Evolutionary conservation across 345 rosid species (phyloP).

Genomic region (Litchi chinensis): DNA sequence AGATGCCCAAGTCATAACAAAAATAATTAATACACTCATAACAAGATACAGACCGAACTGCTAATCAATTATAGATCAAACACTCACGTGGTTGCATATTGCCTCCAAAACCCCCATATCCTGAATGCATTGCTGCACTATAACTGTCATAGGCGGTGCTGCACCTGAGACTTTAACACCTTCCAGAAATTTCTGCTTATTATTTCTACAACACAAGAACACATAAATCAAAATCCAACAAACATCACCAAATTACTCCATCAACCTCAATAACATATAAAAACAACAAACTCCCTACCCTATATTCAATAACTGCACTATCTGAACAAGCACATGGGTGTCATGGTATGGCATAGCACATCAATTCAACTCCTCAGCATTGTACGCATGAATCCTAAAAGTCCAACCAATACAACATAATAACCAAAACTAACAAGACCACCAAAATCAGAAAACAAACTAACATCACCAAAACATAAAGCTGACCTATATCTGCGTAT

Average conservation of each 20-base stretch:
- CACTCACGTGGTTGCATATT: constrained; percentile 81
- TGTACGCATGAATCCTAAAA: constrained; percentile 79
- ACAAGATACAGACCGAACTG: no score
- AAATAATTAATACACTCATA: no score
- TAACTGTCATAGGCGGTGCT: constrained; percentile 77
- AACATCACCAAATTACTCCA: constrained; percentile 1
- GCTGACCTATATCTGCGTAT: constrained; percentile 87
- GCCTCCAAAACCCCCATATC: constrained; percentile 83
- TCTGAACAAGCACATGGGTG: constrained; percentile 78
- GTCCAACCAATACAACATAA: constrained; percentile 15
- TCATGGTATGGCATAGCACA: constrained; percentile 90
- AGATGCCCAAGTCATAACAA: no score
- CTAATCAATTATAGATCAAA: background rate
- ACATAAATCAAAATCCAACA: constrained; percentile 17
- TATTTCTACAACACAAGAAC: constrained; percentile 52
- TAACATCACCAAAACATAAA: background rate
- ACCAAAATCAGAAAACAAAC: background rate
- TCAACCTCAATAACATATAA: background rate
- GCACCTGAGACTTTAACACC: constrained; percentile 90
- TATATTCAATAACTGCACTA: constrained; percentile 70
- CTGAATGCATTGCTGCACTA: constrained; percentile 87
- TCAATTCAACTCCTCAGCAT: constrained; percentile 71
- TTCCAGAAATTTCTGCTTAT: constrained; percentile 87
- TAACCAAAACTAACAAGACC: background rate
- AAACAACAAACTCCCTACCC: constrained; percentile 46